Percentiles rank a stretch among this genome's conserved stretches.
Conservation (phyloP, 1,284 basidiomycete species). For the Ustanciosporium gigantosporum region DNA sequence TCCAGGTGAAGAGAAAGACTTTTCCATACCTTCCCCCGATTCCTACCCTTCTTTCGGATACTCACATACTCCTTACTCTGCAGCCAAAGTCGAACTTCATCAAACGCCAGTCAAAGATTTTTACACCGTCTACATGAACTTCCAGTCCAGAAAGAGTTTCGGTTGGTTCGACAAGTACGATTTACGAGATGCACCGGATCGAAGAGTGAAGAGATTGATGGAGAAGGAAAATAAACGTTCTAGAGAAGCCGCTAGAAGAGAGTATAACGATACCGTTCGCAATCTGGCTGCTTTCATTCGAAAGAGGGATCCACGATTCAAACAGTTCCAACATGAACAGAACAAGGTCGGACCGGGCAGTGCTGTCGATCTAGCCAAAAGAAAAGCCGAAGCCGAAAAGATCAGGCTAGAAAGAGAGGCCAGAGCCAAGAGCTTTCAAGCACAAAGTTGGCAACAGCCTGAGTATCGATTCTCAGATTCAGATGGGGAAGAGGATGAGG, state of each 20-base stretch:
- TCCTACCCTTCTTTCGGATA: constrained; percentile 77
- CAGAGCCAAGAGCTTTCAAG: constrained; percentile 69
- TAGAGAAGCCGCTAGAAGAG: constrained; percentile 80
- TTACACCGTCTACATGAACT: constrained; percentile 85
- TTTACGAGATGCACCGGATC: constrained; percentile 79
- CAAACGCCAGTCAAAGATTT: constrained; percentile 65
- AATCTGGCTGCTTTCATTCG: constrained; percentile 78
- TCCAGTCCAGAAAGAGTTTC: constrained; percentile 86
- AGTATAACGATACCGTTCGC: constrained; percentile 89
- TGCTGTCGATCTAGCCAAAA: constrained; percentile 65
- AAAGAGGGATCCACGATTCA: constrained; percentile 91
- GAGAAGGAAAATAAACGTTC: constrained; percentile 95
- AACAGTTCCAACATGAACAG: constrained; percentile 63
- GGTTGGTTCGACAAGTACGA: constrained; percentile 87
- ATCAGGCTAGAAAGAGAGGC: constrained; percentile 63
- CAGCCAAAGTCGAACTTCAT: constrained; percentile 41
- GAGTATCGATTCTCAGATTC: constrained; percentile 47
- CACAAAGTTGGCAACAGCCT: constrained; percentile 52
- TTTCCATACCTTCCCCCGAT: constrained; percentile 21
- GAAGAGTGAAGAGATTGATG: constrained; percentile 79
- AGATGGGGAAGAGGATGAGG: constrained; percentile 13
- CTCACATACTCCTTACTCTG: constrained; percentile 73
- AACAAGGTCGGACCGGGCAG: constrained; percentile 71
- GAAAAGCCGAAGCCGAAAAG: constrained; percentile 63
- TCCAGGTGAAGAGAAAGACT: constrained; percentile 60